These are phyloP conservation scores for Backusella circina DNA, from an alignment of 192 early-diverging fungal genomes.

Conservation along the genomic window DNA sequence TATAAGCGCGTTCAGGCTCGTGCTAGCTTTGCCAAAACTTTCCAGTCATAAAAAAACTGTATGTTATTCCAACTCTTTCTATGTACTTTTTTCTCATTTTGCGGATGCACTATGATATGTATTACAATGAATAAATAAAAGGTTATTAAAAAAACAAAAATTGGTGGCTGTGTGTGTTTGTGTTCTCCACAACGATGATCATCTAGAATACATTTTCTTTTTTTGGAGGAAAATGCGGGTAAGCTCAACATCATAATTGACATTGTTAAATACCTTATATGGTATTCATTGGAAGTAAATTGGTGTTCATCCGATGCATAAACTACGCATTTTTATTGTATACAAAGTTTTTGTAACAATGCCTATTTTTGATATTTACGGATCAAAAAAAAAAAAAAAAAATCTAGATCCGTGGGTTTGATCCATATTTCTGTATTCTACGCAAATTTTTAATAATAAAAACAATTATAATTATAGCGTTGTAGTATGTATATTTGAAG, in stretches of 20 bases:
- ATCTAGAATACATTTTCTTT: neutral
- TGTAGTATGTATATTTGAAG: too few species aligned
- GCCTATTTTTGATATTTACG: too few species aligned
- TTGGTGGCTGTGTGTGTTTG: neutral
- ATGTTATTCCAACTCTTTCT: too few species aligned
- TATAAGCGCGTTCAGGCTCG: constrained; percentile 7
- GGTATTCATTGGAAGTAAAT: neutral
- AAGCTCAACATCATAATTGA: neutral
- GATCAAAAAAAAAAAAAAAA: too few species aligned
- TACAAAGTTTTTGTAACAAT: neutral
- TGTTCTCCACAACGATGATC: neutral
- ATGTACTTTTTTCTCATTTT: neutral
- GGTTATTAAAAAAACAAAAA: neutral
- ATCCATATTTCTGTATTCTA: too few species aligned
- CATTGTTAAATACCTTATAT: neutral
- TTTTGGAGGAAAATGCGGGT: neutral
- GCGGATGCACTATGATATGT: neutral
- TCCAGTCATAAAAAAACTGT: neutral
- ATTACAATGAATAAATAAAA: neutral
- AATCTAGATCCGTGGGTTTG: too few species aligned
- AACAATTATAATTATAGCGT: too few species aligned
- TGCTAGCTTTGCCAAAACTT: constrained; percentile 4
- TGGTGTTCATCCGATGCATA: neutral
- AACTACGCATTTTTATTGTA: too few species aligned
- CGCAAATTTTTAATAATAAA: too few species aligned